These are phyloP conservation scores for Phytophthora citrophthora DNA, from an alignment of 352 stramenopile species.

Conservation along the genomic window DNA sequence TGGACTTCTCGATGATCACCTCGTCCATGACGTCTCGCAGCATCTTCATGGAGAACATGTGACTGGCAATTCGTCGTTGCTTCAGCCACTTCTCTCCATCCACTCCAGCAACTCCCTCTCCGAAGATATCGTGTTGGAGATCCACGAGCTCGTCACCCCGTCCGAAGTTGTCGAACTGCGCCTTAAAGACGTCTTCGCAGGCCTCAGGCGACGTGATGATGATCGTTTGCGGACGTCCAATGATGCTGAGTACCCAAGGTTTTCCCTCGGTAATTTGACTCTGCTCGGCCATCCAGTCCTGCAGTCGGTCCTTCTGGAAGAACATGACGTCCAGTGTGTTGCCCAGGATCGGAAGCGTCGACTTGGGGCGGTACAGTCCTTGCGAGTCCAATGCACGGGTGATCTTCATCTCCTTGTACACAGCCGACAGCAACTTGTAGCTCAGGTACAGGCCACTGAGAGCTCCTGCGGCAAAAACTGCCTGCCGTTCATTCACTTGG, in stretches of 20 bases:
- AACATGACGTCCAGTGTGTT: conserved; percentile 51
- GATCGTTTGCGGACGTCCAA: conserved; percentile 48
- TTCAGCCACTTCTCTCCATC: conserved; percentile 57
- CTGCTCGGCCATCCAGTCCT: conserved; percentile 70
- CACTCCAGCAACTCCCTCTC: conserved; percentile 50
- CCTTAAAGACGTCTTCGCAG: conserved; percentile 43
- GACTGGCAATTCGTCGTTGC: conserved; percentile 73
- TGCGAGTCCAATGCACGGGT: conserved; percentile 36
- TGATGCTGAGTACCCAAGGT: conserved; percentile 53
- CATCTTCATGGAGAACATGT: conserved; percentile 74
- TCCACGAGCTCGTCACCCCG: conserved; percentile 35
- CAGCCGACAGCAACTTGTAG: conserved; percentile 32
- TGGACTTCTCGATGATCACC: conserved; percentile 43
- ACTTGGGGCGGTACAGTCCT: conserved; percentile 36
- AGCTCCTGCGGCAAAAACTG: conserved; percentile 17
- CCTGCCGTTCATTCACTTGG: conserved; percentile 35
- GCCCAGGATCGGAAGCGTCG: conserved; percentile 46
- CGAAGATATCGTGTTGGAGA: conserved; percentile 51
- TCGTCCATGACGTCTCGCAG: conserved; percentile 42
- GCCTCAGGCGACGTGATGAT: conserved; percentile 45
- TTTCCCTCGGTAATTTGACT: conserved; percentile 41
- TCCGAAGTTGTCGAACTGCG: conserved; percentile 62
- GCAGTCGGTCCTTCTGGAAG: conserved; percentile 47
- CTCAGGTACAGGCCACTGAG: conserved; percentile 29
- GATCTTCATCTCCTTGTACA: conserved; percentile 42